phyloP scores from a whole-genome alignment of 1,284 basidiomycete species.

The Termitomyces sp. region DNA sequence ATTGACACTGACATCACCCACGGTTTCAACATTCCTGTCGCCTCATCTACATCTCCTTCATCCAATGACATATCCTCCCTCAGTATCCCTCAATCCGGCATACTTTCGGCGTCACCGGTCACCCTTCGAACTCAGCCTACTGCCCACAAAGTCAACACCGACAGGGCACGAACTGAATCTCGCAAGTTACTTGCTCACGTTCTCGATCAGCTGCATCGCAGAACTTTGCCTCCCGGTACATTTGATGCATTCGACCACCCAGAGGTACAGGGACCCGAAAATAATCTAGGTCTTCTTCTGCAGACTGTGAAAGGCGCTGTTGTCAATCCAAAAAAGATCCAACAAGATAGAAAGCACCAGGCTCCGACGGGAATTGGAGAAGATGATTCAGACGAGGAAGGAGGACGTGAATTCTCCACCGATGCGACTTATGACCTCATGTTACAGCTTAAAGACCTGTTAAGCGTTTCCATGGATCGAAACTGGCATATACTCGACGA shows the following conservation, averaged over 20 bases:
- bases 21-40: conserved; percentile 9
- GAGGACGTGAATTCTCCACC: conserved; percentile 43
- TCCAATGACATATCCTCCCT: conserved; percentile 21
- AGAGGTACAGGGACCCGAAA: conserved; percentile 24
- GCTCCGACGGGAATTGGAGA: conserved; percentile 15
- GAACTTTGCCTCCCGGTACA: conserved; percentile 47
- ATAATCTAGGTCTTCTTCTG: conserved; percentile 35
- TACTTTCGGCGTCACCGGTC: conserved; percentile 10
- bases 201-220: conserved; percentile 47
- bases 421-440: conserved; percentile 59
- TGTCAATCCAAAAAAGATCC: conserved; percentile 32
- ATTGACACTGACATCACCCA: conserved; percentile 9
- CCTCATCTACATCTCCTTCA: conserved; percentile 8
- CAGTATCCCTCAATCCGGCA: conserved; percentile 9
- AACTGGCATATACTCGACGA: conserved; percentile 53
- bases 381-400: conserved; percentile 49
- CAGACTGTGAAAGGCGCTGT: conserved; percentile 43
- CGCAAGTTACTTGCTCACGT: conserved; percentile 57
- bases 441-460: conserved; percentile 54
- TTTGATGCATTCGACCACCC: conserved; percentile 34
- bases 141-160: conserved; percentile 20
- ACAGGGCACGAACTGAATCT: conserved; percentile 46
- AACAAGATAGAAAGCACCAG: conserved; percentile 17
- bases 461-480: conserved; percentile 49
- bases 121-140: conserved; percentile 3